Base-by-base conservation (phyloP, 1,139 yeast genomes). In the Debaryomyces robertsiae region DNA sequence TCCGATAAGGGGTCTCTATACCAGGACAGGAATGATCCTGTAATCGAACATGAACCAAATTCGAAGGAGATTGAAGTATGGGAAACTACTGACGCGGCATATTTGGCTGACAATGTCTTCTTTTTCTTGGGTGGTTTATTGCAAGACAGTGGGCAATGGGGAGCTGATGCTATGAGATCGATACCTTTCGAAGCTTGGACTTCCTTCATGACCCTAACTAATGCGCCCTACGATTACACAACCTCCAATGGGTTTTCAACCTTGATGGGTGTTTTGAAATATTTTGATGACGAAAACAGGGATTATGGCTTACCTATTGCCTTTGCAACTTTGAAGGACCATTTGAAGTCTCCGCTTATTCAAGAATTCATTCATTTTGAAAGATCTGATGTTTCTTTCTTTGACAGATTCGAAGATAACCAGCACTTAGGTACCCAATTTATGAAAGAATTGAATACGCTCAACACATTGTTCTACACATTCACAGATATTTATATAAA, bases 151-250 rank as follows among this genome's bases (percentile, higher is more conserved):
- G 68, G 76, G 24, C 72, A 66, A 44, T 77, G 87, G 82, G 75
- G 73, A 7, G 53, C 59, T 10, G 69, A 63, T 9, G 56, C 75
- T 9, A 68, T 73, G 27, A 64, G 63, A 4, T 59, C 61, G 11
- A 57, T 82, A 9, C 59, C 67, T 1, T 69, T 74, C 46, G 63
- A 67, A 7, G 61, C 66, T 19, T 75, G 85, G 71, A 49, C 80
- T 10, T 60, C 55, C 3, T 65, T 73, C 29, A 49, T 77, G 27
- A 63, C 68, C 1, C 47, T 81, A 41, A 62, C 69, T 4, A 73
- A 77, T 43, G 75, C 79, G 1, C 84, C 93, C 0, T 82, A 69
- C 56, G 90, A 84, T 52, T 81, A 75, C 49, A 69, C 75, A 3
- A 63, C 70, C 32, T 79, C 88, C 2, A 76, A 75, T 46, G 79